Conservation (phyloP, 441 rosid species). For the Daphne laureola region DNA sequence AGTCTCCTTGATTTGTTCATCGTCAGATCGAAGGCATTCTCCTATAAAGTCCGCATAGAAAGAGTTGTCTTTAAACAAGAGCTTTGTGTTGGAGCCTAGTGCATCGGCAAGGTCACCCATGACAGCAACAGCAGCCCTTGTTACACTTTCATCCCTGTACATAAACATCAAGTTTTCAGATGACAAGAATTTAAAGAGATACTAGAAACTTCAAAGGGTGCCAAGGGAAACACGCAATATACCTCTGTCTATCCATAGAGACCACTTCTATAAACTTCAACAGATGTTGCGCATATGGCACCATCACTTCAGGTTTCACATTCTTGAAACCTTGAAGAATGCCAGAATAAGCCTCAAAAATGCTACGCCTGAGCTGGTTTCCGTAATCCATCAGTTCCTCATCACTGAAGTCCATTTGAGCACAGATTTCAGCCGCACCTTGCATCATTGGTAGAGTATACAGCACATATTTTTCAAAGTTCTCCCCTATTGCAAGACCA, state of each 20-base stretch:
- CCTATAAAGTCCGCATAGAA: constrained; percentile 59
- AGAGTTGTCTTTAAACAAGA: constrained; percentile 47
- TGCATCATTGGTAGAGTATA: constrained; percentile 64
- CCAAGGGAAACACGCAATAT: constrained; percentile 1
- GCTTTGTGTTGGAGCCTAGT: constrained; percentile 64
- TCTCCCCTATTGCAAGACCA: constrained; percentile 83
- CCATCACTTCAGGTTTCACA: constrained; percentile 65
- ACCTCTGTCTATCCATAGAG: constrained; percentile 69
- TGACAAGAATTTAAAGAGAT: neutral
- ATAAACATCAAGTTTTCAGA: neutral
- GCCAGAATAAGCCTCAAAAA: constrained; percentile 90
- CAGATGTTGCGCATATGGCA: constrained; percentile 80
- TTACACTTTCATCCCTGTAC: constrained; percentile 74
- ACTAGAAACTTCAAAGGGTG: neutral
- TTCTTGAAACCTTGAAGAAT: constrained; percentile 89
- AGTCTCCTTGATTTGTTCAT: constrained; percentile 80
- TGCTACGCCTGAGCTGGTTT: constrained; percentile 75
- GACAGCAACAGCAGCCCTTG: constrained; percentile 86
- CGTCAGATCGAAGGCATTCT: constrained; percentile 72
- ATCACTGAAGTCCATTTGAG: constrained; percentile 56
- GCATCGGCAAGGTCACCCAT: constrained; percentile 95
- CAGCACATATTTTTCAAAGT: constrained; percentile 63
- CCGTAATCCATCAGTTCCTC: constrained; percentile 83
- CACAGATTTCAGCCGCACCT: constrained; percentile 70
- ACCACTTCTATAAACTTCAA: constrained; percentile 75